A percentile compares a stretch with the other conserved stretches of the same genome.
These are phyloP conservation scores for Osmozyma mogii DNA, from an alignment of 805 yeast species.

Conservation along the genomic window DNA sequence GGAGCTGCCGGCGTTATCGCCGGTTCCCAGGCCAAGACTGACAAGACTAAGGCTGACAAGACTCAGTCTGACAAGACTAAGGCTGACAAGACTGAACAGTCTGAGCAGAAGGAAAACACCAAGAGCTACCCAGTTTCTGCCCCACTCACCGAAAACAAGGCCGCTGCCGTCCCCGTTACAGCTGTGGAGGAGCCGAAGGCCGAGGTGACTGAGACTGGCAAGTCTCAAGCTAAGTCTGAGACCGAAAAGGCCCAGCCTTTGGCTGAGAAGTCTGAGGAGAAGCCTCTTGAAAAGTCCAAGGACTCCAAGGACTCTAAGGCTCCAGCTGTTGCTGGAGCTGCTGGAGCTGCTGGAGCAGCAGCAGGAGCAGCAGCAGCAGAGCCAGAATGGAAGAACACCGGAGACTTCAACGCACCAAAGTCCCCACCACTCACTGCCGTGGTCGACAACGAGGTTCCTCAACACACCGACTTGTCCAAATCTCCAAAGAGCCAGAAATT, in stretches of 20 bases:
- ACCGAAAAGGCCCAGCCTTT: constrained; percentile 11
- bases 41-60: too few relatives aligned
- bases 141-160: constrained; percentile 8
- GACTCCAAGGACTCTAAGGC: constrained; percentile 2
- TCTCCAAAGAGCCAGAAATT: constrained; percentile 1
- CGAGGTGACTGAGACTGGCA: constrained; percentile 4
- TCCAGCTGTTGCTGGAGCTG: constrained; percentile 4
- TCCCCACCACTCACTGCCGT: constrained; percentile 9
- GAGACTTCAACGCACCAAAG: background rate
- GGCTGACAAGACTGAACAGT: too few relatives aligned
- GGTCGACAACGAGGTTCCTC: too few relatives aligned
- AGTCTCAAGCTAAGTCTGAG: constrained; percentile 8
- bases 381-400: constrained; percentile 3
- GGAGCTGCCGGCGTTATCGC: constrained; percentile 1
- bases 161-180: constrained; percentile 6
- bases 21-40: too few relatives aligned
- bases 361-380: constrained; percentile 5
- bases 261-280: constrained; percentile 7
- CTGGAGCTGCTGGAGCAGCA: constrained; percentile 4
- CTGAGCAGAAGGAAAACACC: too few relatives aligned
- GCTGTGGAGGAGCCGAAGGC: constrained; percentile 1
- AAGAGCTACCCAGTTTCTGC: too few relatives aligned
- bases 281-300: too few relatives aligned
- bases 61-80: too few relatives aligned
- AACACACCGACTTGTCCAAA: too few relatives aligned